Evolutionary conservation across 164 flowering plant species (phyloP).

Genomic region (grape (Vitis vinifera)): ASM3070453v1 NC_081811.1:2826501-2827000

Average conservation of each 20-base stretch:
- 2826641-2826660: background rate
- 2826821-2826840: no score
- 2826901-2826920: background rate
- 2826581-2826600: background rate
- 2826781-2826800: no score
- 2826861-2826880: background rate
- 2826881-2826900: background rate
- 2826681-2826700: background rate
- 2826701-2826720: background rate
- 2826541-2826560: slow-evolving; percentile 14
- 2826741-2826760: background rate
- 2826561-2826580: background rate
- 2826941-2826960: background rate
- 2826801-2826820: background rate
- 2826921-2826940: background rate
- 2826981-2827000: background rate
- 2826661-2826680: slow-evolving; percentile 4
- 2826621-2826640: slow-evolving; percentile 9
- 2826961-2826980: no score
- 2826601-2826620: background rate
- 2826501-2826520: slow-evolving; percentile 10
- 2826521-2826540: slow-evolving; percentile 8
- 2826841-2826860: background rate
- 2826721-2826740: background rate
- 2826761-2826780: no score